Evolutionary conservation across 2,329 filamentous ascomycete species (phyloP), one percentile per base, ranked within the genome.

Genomic region (Neofusicoccum laricinum): DNA sequence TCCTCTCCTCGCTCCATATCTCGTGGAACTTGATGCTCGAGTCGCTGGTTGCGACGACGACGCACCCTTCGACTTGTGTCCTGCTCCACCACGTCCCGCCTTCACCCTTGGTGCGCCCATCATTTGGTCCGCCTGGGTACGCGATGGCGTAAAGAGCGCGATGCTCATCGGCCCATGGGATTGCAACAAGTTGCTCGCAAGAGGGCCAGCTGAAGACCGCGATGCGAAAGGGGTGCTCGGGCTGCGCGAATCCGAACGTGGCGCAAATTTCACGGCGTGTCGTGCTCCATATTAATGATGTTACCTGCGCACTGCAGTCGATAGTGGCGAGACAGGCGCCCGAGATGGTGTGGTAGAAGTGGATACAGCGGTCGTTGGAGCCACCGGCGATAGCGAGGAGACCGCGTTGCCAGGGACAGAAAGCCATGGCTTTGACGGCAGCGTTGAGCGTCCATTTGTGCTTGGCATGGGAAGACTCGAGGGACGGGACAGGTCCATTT

Each of bases 131-230:
- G 2, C 87, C 85, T 10, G 93, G 92, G 75, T 95, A 98, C 1
- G 90, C 83, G 53, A 98, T 88, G n/a, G 92, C 94, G 77, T 90
- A 96, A 34, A 99, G 78, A 10, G 93, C 94, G 41, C 92, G 85
- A 74, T 91, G 86, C 66, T 92, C 88, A 38, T 88, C 86, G 57
- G 87, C 88, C 94, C 88, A 98, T 0, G 93, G 91, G 64, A 98
- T 90, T 15, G 90, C 89, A 11, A 92, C 90, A 1, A 97, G 86
- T 73, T 95, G 91, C 68, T 87, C 86, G 77, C 95, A 98, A 63
- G 91, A 90, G 0, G 95, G 95, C 95, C 95, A 98, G 50, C 90
- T 90, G 77, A 97, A 99, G 8, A 98, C 89, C 1, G 93, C 95
- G 68, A 99, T 91, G 19, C 95, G 88, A 70, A 90, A 91, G 0